Base-by-base conservation (phyloP, 2,329 filamentous ascomycete species). In the Aspergillus bombycis region DNA sequence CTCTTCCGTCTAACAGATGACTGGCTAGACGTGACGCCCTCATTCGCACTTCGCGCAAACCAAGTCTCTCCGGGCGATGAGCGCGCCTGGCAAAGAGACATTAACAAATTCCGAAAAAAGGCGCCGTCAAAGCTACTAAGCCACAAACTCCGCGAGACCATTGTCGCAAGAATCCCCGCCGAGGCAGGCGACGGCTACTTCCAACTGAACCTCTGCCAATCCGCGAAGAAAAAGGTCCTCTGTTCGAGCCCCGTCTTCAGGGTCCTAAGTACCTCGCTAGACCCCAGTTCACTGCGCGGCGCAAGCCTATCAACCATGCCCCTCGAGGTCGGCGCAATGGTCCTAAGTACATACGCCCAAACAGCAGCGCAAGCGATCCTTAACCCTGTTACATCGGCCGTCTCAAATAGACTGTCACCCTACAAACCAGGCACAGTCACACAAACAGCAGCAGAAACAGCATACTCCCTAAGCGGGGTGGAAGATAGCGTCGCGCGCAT, bases 21-120 rank as follows among this genome's bases (percentile, higher is more conserved):
- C 68, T 92, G 90, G 89, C 79, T 91, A 14, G 84, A 92, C 62
- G 89, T 91, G 2, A 92, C 90, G 0, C 90, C 90, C 0, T 79
- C 79, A 0, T 75, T 81, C 2, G 79, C 80, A 26, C 81, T 85
- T 0, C 71, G 74, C 0, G 70, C 81, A 0, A 78, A 83, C 0
- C 83, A 88, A 54, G 70, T 91, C 1, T 78, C 83, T 0, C 78
- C 81, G 1, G 78, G 77, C 0, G 87, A 91, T 41, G 90, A 91
- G 71, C 82, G 89, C 2, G 86, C 83, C 1, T 90, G 89, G 79
- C 88, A 91, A 74, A 81, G 89, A 41, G 90, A 92, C 70, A 85
- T 91, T 36, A 81, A 79, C 54, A 85, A 86, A n/a, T 90, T 91
- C 38, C 69, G 79, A 2, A 89, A 87, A 65, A 89, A 85, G 65